Base-by-base conservation (phyloP, 179 eudicot genomes). In the Actinidia arguta region DNA sequence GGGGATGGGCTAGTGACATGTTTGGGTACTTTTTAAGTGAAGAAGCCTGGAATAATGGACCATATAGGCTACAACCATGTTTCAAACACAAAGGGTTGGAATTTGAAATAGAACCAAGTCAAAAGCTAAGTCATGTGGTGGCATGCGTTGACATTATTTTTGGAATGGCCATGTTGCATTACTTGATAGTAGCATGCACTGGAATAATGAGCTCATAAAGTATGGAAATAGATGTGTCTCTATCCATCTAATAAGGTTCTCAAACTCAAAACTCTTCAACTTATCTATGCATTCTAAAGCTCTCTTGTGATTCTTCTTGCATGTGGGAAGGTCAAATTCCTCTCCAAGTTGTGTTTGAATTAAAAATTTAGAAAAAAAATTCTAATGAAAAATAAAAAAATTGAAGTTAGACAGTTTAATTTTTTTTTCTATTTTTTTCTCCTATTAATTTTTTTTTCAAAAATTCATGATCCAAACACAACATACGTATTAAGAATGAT, bases 11-110 rank as follows among this genome's bases (percentile, higher is more conserved):
- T 25, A 73, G 59, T 73, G 77, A 25, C 80, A 47, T 44, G 70
- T 61, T 61, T 39, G 80, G 70, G 13, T 44, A 24, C 80, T 77
- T 77, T 77, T 59, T 77, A 59, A 77, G 14, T 44, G 14, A 61
- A 62, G 71, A 77, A 77, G 80, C 55, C 62, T 61, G 70, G 80
- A 77, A 77, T 61, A 61, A 50, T 51, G 46, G 36, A 25, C 70
- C 36, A 31, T 31, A 31, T 31, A 5, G 44, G 56, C 56, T 46
- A 24, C 68, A 39, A 13, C 39, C 22, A 17, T 31, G 17, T 46
- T 17, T 7, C 72, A 67, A 66, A 12, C 70, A 31, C 10, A 67
- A 16, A 31, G n/a, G n/a, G 2, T 6, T 20, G 46, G 11, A 42
- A 58, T 10, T 67, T 58, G 51, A 76, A 76, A 42, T 13, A 58